Conservation (phyloP, 257 asterid species). For the Ophiorrhiza pumila region DNA sequence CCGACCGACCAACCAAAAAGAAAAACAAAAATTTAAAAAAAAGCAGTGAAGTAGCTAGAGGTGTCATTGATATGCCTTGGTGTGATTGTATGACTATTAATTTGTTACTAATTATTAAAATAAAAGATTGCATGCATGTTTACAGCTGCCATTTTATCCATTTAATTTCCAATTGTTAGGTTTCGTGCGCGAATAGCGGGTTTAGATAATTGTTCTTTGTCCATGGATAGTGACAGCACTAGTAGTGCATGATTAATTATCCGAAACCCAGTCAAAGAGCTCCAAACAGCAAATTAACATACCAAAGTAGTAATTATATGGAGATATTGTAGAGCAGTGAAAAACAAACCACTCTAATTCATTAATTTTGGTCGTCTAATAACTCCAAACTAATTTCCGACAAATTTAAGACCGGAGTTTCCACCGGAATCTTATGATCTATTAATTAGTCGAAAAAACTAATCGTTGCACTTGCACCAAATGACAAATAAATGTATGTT, state of each 20-base stretch:
- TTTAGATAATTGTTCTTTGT: no score
- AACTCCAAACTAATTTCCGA: background rate
- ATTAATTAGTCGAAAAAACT: background rate
- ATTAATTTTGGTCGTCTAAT: background rate
- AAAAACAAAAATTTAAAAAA: background rate
- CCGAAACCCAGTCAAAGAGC: no score
- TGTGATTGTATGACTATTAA: background rate
- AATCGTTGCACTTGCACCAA: no score
- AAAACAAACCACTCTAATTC: background rate
- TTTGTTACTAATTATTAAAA: background rate
- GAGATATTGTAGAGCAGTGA: background rate
- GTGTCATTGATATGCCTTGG: background rate
- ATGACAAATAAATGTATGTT: no score
- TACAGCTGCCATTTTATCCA: background rate
- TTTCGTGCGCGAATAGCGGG: no score
- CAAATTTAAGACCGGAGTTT: background rate
- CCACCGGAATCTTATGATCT: constrained; percentile 6
- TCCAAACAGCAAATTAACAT: no score
- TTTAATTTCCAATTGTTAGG: no score
- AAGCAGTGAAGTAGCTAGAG: background rate
- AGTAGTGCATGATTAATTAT: no score
- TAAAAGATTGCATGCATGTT: background rate
- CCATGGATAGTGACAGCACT: no score
- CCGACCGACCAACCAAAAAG: background rate
- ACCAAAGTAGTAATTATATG: no score